Conservation (phyloP, 108 stramenopile genomes). For the Nitzschia sp. region DNA sequence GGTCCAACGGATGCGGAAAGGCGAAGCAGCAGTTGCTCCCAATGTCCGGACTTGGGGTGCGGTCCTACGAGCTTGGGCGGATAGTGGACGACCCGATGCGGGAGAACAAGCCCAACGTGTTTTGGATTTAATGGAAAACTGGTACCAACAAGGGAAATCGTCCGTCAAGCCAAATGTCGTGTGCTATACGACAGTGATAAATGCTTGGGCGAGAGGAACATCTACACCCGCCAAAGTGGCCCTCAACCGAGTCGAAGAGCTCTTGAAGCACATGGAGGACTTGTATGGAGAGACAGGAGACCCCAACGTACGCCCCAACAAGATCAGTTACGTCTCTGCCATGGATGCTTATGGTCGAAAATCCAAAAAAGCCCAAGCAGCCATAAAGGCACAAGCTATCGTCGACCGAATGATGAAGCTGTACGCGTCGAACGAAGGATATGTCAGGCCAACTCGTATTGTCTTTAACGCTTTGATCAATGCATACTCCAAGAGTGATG, state of each 20-base stretch:
- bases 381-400: constrained; percentile 55
- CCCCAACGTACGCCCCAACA: constrained; percentile 41
- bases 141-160: constrained; percentile 36
- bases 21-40: constrained; percentile 36
- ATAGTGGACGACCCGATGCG: constrained; percentile 47
- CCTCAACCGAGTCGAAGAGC: constrained; percentile 46
- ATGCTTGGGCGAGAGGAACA: constrained; percentile 61
- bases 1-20: constrained; percentile 3
- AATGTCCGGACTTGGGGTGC: constrained; percentile 53
- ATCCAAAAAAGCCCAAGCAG: constrained; percentile 38
- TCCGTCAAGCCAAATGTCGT: constrained; percentile 35
- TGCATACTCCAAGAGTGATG: constrained; percentile 57
- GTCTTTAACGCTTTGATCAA: constrained; percentile 74
- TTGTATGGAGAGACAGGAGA: constrained; percentile 32
- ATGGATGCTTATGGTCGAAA: constrained; percentile 43
- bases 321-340: constrained; percentile 44
- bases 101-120: constrained; percentile 56
- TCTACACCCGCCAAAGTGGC: constrained; percentile 28
- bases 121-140: constrained; percentile 58
- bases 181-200: constrained; percentile 42
- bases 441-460: constrained; percentile 58
- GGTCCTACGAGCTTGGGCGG: constrained; percentile 62
- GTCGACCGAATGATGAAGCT: constrained; percentile 75
- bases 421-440: constrained; percentile 52
- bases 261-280: constrained; percentile 50